Evolutionary conservation across 805 yeast genomes (phyloP), one percentile per base, ranked within the genome.

Genomic region (Metschnikowia dekortorum): DNA sequence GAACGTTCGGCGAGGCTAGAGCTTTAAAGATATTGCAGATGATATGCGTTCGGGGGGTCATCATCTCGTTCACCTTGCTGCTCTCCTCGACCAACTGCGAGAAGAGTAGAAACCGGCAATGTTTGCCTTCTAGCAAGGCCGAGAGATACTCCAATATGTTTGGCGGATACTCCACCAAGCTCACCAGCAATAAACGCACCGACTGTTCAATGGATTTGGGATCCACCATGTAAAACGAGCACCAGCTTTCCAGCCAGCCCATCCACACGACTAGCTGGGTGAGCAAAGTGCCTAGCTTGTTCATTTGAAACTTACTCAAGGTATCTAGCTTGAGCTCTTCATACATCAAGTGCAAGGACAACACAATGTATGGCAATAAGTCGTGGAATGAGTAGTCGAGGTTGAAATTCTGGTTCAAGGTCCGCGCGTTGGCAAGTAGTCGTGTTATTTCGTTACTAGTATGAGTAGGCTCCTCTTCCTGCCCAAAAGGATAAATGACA

Each of bases 171-270:
- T 74, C 70, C 4, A 84, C 55, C 57, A 82, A 71, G 56, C 79
- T 59, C 14, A 60, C 66, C 71, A 76, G 69, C 58, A 76, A 61
- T 34, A 82, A 71, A 37, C 71, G 68, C 1, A 73, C 65, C 0
- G 63, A 58, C 14, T 58, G 56, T 54, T 80, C 84, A 6, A 82
- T 57, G 2, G 39, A 32, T 0, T 44, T 47, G 1, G 45, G 47
- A 6, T 71, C 70, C 2, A 67, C 56, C 56, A 65, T 68, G 61
- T 90, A 89, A 56, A 81, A 83, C 1, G 65, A 58, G 22, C 68
- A 62, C 96, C 96, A 87, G 0, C 58, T 51, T 1, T 74, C 81
- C 9, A 84, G 79, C 96, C 96, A 87, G 6, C 87, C 83, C 81
- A 85, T 79, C 83, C 88, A 81, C 10, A 71, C 57, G 0, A 85